phyloP scores from a whole-genome alignment of 1,284 basidiomycete species.

The Cutaneotrichosporon curvatum region DNA sequence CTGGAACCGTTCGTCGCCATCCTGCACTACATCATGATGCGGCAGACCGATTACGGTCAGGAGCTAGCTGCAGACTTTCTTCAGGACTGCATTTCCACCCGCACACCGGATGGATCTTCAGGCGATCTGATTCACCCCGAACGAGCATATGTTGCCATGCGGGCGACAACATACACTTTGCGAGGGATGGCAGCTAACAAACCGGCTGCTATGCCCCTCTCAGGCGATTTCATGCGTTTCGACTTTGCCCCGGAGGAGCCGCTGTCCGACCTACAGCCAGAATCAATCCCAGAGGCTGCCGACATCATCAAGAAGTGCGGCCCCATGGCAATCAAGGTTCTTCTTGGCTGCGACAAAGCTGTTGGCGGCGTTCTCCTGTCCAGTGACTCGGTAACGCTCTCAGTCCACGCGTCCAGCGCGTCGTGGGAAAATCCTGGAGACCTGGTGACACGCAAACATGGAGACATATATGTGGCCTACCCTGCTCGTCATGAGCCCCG shows the following conservation, averaged over 20 bases:
- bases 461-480: slow-evolving; percentile 66
- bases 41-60: slow-evolving; percentile 78
- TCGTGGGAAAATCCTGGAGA: slow-evolving; percentile 41
- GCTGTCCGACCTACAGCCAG: slow-evolving; percentile 57
- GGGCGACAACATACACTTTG: slow-evolving; percentile 69
- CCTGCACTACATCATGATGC: slow-evolving; percentile 72
- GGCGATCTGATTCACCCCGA: slow-evolving; percentile 58
- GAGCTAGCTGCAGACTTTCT: slow-evolving; percentile 74
- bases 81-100: slow-evolving; percentile 54
- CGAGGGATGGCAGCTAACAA: slow-evolving; percentile 65
- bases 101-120: slow-evolving; percentile 39
- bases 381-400: slow-evolving; percentile 68
- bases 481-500: slow-evolving; percentile 58
- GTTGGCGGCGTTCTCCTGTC: slow-evolving; percentile 74
- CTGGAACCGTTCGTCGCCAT: slow-evolving; percentile 71
- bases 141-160: slow-evolving; percentile 65
- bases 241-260: slow-evolving; percentile 52
- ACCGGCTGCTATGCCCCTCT: slow-evolving; percentile 67
- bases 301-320: slow-evolving; percentile 68
- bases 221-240: slow-evolving; percentile 59
- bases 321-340: slow-evolving; percentile 58
- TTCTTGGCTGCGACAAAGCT: slow-evolving; percentile 58
- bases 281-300: slow-evolving; percentile 62
- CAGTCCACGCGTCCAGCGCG: slow-evolving; percentile 55
- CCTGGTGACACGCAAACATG: slow-evolving; percentile 51